Conservation (phyloP, 208 protist genomes). For the Entamoeba invadens region DNA sequence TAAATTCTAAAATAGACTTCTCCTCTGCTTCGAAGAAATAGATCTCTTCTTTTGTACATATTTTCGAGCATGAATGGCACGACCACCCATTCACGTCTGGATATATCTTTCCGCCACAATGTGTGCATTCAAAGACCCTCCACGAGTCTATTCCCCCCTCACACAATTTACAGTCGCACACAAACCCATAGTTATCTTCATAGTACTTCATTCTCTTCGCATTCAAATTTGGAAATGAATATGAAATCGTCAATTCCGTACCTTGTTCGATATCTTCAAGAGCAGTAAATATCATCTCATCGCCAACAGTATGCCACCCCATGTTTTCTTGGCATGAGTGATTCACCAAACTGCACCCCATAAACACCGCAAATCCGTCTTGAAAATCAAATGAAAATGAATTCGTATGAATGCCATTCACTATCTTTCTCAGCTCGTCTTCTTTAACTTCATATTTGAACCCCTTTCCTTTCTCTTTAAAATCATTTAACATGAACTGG, state of each 20-base stretch:
- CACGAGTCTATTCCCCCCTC: background rate
- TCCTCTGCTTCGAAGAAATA: background rate
- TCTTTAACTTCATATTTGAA: background rate
- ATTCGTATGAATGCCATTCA: background rate
- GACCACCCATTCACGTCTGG: background rate
- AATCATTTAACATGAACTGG: background rate
- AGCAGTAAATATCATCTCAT: background rate
- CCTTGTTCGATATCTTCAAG: background rate
- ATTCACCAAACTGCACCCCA: background rate
- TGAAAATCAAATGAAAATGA: background rate
- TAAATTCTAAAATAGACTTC: background rate
- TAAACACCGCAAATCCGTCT: background rate
- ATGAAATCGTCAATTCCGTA: background rate
- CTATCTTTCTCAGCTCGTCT: background rate
- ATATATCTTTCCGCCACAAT: background rate
- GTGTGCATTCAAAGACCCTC: background rate
- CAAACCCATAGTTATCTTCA: background rate
- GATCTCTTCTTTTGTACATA: background rate
- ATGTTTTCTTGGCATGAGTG: background rate
- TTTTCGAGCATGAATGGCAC: background rate
- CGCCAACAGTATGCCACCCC: background rate
- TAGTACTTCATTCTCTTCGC: background rate
- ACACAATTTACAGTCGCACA: background rate
- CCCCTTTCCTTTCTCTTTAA: background rate
- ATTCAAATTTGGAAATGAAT: background rate